Evolutionary conservation across 2,329 filamentous ascomycete species (phyloP), one percentile per base, ranked within the genome.

Genomic region (Diaporthe longicolla): DNA sequence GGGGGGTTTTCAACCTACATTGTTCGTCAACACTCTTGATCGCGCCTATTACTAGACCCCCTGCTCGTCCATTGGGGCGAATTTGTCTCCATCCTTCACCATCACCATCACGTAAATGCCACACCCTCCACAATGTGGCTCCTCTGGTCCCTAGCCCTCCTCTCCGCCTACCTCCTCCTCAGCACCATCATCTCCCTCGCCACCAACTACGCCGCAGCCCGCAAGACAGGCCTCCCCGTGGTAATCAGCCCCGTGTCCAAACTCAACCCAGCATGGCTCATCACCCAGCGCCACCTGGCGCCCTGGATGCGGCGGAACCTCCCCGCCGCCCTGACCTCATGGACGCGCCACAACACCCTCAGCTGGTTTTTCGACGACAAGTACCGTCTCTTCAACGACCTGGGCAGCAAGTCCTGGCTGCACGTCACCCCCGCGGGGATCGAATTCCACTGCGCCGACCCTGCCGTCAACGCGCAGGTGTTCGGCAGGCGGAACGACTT

Each of bases 331-430:
- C 68, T 70, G 2, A 7, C 7, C 35, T 32, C 52, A 8, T 70
- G 48, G 50, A 70, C 68, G 17, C 68, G 68, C 13, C 32, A 70
- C 37, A 70, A 70, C 68, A n/a, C 29, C 0, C 52, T 70, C 9
- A 55, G 48, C 68, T 70, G 68, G 68, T 45, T 43, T 26, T 70
- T 70, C 68, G 52, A 54, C 68, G 68, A 70, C 68, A 70, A 45
- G 52, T 70, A 70, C 52, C 9, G 13, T 35, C 37, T 70, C 37
- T 29, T 15, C 68, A 3, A 32, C 10, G 68, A 70, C 9, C 68
- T 43, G 8, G 68, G 68, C 35, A 35, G 26, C 50, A 48, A 15
- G 52, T n/a, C 52, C 8, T 70, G 50, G 50, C 55, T 70, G 35
- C 68, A 70, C 68, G 68, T 58, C n/a, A 58, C 37, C 19, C 68